These are phyloP conservation scores for Helotiales sp. DNA, from an alignment of 2,329 filamentous ascomycete genomes.

Conservation along the genomic window DNA sequence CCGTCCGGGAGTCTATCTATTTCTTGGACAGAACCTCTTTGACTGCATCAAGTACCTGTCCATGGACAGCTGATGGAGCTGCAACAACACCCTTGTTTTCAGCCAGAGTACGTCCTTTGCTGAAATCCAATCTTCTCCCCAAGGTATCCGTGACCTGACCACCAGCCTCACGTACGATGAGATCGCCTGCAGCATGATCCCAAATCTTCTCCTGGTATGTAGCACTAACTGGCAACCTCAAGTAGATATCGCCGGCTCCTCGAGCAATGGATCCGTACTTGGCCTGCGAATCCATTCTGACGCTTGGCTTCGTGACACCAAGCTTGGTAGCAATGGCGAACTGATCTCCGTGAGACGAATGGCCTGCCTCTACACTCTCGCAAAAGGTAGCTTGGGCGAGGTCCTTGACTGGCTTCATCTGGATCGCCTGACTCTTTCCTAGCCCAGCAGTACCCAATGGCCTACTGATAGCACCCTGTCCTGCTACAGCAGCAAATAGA, in stretches of 20 bases:
- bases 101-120: constrained; percentile 80
- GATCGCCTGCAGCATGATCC: constrained; percentile 95
- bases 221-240: constrained; percentile 82
- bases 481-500: constrained; percentile 82
- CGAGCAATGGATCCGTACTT: constrained; percentile 97
- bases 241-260: constrained; percentile 92
- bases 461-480: constrained; percentile 80
- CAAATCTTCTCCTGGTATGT: constrained; percentile 99
- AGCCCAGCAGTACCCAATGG: constrained; percentile 66
- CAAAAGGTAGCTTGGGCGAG: constrained; percentile 88
- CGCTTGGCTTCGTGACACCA: constrained; percentile 85
- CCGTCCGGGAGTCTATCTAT: constrained; percentile 30
- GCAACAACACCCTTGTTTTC: constrained; percentile 95
- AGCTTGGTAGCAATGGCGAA: constrained; percentile 82
- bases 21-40: constrained; percentile 71
- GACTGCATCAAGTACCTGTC: constrained; percentile 77
- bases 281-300: constrained; percentile 96
- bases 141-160: constrained; percentile 89
- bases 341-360: constrained; percentile 89
- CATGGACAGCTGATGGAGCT: constrained; percentile 77
- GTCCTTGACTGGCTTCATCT: constrained; percentile 77
- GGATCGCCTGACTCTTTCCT: constrained; percentile 64
- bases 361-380: constrained; percentile 92
- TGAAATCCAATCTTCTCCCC: constrained; percentile 86
- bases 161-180: constrained; percentile 93